phyloP scores from a whole-genome alignment of 2,329 filamentous ascomycete genomes.

The Thielaviopsis euricoi region DNA sequence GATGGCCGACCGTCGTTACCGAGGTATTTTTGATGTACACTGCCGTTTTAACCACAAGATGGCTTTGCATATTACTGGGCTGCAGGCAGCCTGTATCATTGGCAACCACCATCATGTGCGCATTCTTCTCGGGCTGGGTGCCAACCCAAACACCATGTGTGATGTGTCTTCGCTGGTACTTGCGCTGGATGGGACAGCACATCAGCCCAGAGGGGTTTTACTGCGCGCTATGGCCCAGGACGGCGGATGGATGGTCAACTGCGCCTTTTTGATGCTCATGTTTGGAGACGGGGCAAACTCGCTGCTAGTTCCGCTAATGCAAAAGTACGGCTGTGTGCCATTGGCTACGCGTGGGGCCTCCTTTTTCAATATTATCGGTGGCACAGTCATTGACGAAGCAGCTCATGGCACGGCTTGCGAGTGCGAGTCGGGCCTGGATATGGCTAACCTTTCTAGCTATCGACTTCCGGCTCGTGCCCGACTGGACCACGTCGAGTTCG shows the following conservation, averaged over 20 bases:
- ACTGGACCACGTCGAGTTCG: background rate
- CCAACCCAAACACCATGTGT: background rate
- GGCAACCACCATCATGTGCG: background rate
- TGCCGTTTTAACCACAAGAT: background rate
- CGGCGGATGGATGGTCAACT: background rate
- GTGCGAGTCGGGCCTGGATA: background rate
- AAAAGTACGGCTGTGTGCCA: background rate
- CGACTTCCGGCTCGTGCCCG: background rate
- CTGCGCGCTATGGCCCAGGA: background rate
- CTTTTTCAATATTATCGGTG: background rate
- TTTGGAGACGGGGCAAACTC: background rate
- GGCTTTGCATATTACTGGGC: background rate
- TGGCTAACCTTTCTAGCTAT: background rate
- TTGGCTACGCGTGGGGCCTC: background rate
- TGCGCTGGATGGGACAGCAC: background rate
- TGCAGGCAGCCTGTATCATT: background rate
- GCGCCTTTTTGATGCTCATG: background rate
- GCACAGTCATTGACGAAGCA: background rate
- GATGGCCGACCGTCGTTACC: background rate
- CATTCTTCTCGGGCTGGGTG: background rate
- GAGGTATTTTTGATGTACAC: background rate
- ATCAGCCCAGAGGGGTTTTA: background rate
- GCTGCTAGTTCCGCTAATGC: background rate
- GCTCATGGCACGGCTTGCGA: background rate
- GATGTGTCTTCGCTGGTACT: background rate